Evolutionary conservation across 768 basidiomycete species (phyloP).

Genomic region (Serpula lacrymans): DNA sequence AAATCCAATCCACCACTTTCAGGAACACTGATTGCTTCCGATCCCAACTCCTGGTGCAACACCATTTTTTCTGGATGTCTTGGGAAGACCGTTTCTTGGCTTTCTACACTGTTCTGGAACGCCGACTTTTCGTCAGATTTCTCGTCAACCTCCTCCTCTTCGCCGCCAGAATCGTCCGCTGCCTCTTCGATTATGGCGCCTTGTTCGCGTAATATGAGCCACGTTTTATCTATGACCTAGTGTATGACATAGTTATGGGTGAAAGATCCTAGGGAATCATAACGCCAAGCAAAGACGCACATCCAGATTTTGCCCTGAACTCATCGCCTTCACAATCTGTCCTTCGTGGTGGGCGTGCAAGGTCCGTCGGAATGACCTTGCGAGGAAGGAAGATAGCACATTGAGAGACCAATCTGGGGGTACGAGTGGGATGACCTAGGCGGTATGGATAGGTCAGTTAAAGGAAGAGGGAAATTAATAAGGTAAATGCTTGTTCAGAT

Average conservation of each 20-base stretch:
- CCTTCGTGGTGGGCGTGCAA: constrained; percentile 70
- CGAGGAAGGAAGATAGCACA: constrained; percentile 70
- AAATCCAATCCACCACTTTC: too few relatives aligned
- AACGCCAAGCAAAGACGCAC: constrained; percentile 27
- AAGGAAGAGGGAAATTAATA: not conserved
- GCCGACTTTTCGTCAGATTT: constrained; percentile 24
- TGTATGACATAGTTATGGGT: not conserved
- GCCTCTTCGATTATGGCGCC: constrained; percentile 69
- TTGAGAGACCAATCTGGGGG: constrained; percentile 76
- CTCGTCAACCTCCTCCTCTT: constrained; percentile 33
- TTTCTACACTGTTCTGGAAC: too few relatives aligned
- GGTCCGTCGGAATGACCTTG: constrained; percentile 73
- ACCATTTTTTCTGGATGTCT: too few relatives aligned
- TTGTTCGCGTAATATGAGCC: constrained; percentile 54
- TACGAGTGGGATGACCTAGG: constrained; percentile 61
- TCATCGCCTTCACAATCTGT: constrained; percentile 74
- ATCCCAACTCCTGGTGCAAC: too few relatives aligned
- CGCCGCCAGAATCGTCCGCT: constrained; percentile 36
- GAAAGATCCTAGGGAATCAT: not conserved
- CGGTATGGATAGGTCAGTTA: constrained; percentile 3
- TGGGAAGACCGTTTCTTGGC: too few relatives aligned
- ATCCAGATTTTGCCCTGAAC: constrained; percentile 75
- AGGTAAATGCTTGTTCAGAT: not conserved
- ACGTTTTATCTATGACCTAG: constrained; percentile 59
- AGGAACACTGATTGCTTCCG: too few relatives aligned